Evolutionary conservation across 306 rosid species (phyloP).

Genomic region (peach (Prunus persica)): DNA sequence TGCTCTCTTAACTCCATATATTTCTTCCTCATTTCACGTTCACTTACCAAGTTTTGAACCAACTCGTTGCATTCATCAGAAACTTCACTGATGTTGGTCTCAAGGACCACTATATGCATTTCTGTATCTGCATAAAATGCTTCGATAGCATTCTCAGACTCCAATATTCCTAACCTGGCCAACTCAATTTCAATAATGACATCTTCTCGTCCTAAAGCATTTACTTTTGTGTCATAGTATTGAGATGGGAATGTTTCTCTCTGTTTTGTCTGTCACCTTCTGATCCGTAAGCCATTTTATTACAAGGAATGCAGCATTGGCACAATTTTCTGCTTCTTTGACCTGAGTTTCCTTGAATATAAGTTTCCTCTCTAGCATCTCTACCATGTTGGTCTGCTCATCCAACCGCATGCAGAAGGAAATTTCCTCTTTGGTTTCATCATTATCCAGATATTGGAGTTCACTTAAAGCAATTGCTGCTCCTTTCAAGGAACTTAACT

Average conservation of each 20-base stretch:
- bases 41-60: conserved; percentile 40
- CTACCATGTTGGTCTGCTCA: conserved; percentile 47
- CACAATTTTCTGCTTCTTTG: conserved; percentile 45
- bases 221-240: conserved; percentile 29
- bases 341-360: conserved; percentile 38
- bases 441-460: conserved; percentile 42
- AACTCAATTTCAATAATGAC: conserved; percentile 37
- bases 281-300: conserved; percentile 57
- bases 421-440: conserved; percentile 33
- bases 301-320: conserved; percentile 49
- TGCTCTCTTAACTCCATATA: conserved; percentile 39
- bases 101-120: conserved; percentile 31
- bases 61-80: conserved; percentile 40
- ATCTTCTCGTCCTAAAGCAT: conserved; percentile 38
- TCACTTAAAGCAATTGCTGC: conserved; percentile 67
- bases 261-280: conserved; percentile 27
- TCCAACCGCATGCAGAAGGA: conserved; percentile 39
- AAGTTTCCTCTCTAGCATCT: conserved; percentile 41
- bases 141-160: conserved; percentile 42
- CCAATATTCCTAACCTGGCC: conserved; percentile 39
- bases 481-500: conserved; percentile 70
- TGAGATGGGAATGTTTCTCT: conserved; percentile 26
- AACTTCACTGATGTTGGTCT: conserved; percentile 30
- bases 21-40: conserved; percentile 45
- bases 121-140: conserved; percentile 38